Percentiles rank a stretch among this genome's conserved stretches.
Evolutionary conservation across 768 basidiomycete species (phyloP).

Genomic region (Agrocybe chaxingu): DNA sequence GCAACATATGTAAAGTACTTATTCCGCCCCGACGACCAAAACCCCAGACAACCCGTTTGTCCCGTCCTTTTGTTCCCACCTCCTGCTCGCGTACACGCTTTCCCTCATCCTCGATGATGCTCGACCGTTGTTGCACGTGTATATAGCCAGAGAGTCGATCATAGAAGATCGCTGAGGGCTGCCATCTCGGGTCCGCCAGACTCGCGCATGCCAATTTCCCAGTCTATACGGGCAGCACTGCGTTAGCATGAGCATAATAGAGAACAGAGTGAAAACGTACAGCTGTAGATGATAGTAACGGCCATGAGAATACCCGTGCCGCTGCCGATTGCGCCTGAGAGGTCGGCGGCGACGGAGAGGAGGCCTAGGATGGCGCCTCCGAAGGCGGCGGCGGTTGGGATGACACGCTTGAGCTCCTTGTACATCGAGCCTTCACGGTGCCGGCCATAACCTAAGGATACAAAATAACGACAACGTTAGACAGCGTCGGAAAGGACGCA

Average conservation of each 20-base stretch:
- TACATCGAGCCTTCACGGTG: slow-evolving; percentile 98
- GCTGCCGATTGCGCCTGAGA: slow-evolving; percentile 95
- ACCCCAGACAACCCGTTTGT: too few relatives aligned
- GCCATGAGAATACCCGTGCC: slow-evolving; percentile 98
- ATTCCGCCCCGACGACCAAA: too few relatives aligned
- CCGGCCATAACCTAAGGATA: slow-evolving; percentile 66
- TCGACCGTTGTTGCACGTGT: neutral
- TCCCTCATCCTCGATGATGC: too few relatives aligned
- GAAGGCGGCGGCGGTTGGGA: slow-evolving; percentile 96
- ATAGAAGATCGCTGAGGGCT: slow-evolving; percentile 75
- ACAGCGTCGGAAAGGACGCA: neutral
- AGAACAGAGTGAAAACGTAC: too few relatives aligned
- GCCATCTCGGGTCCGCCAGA: slow-evolving; percentile 82
- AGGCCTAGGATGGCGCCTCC: slow-evolving; percentile 96
- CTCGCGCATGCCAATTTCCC: slow-evolving; percentile 94
- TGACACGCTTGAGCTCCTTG: slow-evolving; percentile 97
- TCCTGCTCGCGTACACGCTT: too few relatives aligned
- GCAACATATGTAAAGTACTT: too few relatives aligned
- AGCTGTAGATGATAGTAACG: slow-evolving; percentile 96
- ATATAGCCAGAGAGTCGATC: slow-evolving; percentile 16
- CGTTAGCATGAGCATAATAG: too few relatives aligned
- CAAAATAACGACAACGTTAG: slow-evolving; percentile 1
- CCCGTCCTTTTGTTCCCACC: too few relatives aligned
- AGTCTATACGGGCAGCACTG: too few relatives aligned
- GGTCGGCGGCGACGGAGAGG: slow-evolving; percentile 85